Conservation (phyloP, 768 basidiomycete genomes). For the Solioccasus polychromus region DNA sequence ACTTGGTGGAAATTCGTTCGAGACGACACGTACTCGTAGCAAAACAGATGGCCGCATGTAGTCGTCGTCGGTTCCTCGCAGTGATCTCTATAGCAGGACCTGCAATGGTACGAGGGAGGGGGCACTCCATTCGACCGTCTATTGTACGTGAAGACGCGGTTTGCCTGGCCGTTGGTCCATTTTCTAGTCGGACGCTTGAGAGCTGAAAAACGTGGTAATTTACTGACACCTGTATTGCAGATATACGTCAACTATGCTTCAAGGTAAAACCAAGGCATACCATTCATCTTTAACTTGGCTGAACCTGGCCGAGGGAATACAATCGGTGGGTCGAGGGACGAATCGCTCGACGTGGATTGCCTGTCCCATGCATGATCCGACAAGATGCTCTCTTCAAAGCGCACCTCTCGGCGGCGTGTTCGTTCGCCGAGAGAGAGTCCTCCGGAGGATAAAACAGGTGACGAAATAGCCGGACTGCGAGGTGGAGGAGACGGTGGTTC, state of each 20-base stretch:
- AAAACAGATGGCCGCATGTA: constrained; percentile 65
- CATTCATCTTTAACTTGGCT: constrained; percentile 15
- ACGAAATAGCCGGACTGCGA: constrained; percentile 23
- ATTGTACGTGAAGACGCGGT: constrained; percentile 1
- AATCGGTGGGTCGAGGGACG: constrained; percentile 25
- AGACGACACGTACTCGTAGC: constrained; percentile 37
- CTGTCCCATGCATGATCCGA: constrained; percentile 29
- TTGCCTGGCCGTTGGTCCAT: constrained; percentile 13
- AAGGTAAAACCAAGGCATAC: constrained; percentile 8
- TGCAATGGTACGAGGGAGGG: constrained; percentile 40
- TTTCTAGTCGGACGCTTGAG: constrained; percentile 22
- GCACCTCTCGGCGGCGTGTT: constrained; percentile 32
- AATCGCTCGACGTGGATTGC: constrained; percentile 29
- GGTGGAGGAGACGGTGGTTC: constrained; percentile 9
- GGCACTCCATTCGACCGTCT: constrained; percentile 9
- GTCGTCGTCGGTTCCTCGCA: constrained; percentile 57
- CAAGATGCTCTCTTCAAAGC: constrained; percentile 34
- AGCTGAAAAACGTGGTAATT: constrained; percentile 30
- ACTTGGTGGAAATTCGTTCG: not conserved
- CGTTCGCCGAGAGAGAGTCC: constrained; percentile 27
- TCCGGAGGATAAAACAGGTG: constrained; percentile 30
- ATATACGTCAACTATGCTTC: not conserved
- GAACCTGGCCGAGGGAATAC: constrained; percentile 13
- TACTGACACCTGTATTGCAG: constrained; percentile 23
- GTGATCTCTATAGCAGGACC: constrained; percentile 46